Percentiles rank a stretch among this genome's conserved stretches.
Evolutionary conservation across 2,329 filamentous ascomycete species (phyloP).

Genomic region (Fusarium incarnatum): DNA sequence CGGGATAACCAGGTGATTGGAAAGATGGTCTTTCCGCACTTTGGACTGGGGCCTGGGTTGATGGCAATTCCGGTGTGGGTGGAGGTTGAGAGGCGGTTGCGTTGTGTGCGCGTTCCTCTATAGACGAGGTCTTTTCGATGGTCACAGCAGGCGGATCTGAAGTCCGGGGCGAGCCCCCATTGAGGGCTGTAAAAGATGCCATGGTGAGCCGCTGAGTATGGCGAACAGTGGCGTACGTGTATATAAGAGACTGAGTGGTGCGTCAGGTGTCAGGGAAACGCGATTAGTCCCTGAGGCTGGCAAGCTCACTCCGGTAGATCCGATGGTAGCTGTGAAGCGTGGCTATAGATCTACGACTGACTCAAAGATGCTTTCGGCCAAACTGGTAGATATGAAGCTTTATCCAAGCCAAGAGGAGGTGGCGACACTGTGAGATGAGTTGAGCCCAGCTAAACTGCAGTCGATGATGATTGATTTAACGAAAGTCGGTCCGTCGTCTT

Average conservation of each 20-base stretch:
- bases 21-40: conserved; percentile 57
- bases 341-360: conserved; percentile 8
- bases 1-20: conserved; percentile 55
- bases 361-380: neutral
- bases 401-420: conserved; percentile 5
- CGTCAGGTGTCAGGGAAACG: conserved; percentile 2
- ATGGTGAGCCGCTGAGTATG: conserved; percentile 49
- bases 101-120: conserved; percentile 51
- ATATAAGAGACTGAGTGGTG: conserved; percentile 4
- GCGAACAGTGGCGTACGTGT: conserved; percentile 1
- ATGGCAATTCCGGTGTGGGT: conserved; percentile 45
- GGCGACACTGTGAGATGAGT: conserved; percentile 16
- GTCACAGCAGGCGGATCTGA: conserved; percentile 51
- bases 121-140: conserved; percentile 48
- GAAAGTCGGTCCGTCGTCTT: conserved; percentile 5
- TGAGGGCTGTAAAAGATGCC: conserved; percentile 65
- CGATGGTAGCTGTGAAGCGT: conserved; percentile 22
- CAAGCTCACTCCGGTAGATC: conserved; percentile 31
- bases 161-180: conserved; percentile 61
- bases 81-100: conserved; percentile 42
- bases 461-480: conserved; percentile 13
- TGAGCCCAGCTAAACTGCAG: conserved; percentile 3
- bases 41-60: conserved; percentile 55
- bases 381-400: neutral
- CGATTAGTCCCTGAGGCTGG: conserved; percentile 7